phyloP scores from a whole-genome alignment of 306 rosid species.

The Albizia julibrissin region DNA sequence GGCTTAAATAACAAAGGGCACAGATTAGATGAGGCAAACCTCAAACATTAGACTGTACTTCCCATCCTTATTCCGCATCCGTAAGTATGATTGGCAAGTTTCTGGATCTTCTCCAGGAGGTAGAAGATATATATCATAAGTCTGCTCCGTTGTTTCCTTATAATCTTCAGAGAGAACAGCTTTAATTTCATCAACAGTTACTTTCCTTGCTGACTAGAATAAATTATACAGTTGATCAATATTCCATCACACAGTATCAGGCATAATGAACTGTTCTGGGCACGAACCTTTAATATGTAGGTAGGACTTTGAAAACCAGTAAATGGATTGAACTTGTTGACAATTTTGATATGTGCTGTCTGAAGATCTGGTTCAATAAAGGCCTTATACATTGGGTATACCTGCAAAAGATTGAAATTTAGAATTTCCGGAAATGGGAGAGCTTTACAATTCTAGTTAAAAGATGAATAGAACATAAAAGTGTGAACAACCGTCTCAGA shows the following conservation, averaged over 20 bases:
- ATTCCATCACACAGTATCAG: constrained; percentile 5
- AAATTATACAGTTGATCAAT: constrained; percentile 34
- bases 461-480: constrained; percentile 27
- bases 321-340: constrained; percentile 94
- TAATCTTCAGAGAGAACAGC: constrained; percentile 70
- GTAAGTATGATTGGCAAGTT: constrained; percentile 94
- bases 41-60: constrained; percentile 99
- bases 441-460: constrained; percentile 22
- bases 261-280: constrained; percentile 18
- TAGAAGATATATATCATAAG: constrained; percentile 93
- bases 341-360: constrained; percentile 92
- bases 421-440: constrained; percentile 33
- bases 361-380: constrained; percentile 97
- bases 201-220: constrained; percentile 77
- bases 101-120: constrained; percentile 99
- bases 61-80: constrained; percentile 99
- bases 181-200: constrained; percentile 71
- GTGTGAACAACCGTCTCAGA: constrained; percentile 89
- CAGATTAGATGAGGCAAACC: constrained; percentile 50
- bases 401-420: constrained; percentile 55
- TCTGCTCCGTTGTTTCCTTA: constrained; percentile 77
- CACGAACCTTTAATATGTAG: constrained; percentile 83
- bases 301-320: constrained; percentile 97
- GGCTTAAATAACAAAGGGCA: constrained; percentile 12
- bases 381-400: constrained; percentile 99